Evolutionary conservation across 2,329 filamentous ascomycete genomes (phyloP).

Genomic region (Acephala macrosclerotiorum): DNA sequence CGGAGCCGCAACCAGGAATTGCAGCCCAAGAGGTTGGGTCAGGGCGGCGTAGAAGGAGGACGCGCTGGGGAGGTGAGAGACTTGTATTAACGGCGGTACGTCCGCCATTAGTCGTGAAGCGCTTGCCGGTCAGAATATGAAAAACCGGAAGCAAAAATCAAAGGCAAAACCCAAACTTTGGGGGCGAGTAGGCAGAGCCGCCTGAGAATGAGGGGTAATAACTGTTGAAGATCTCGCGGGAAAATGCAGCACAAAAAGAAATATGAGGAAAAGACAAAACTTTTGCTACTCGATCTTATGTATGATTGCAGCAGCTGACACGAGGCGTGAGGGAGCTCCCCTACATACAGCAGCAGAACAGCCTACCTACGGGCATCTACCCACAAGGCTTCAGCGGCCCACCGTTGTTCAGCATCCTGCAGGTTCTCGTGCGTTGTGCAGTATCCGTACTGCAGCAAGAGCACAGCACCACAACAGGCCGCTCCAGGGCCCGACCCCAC

Average conservation of each 20-base stretch:
- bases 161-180: neutral
- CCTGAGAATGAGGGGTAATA: slow-evolving; percentile 2
- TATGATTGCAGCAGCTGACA: slow-evolving; percentile 18
- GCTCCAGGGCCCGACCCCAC: slow-evolving; percentile 3
- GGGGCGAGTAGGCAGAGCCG: neutral
- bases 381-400: neutral
- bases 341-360: neutral
- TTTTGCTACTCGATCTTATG: slow-evolving; percentile 17
- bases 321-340: slow-evolving; percentile 1
- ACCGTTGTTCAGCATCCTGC: slow-evolving; percentile 16
- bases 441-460: neutral
- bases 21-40: slow-evolving; percentile 79
- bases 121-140: slow-evolving; percentile 4
- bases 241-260: neutral
- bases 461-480: neutral
- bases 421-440: slow-evolving; percentile 12
- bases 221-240: neutral
- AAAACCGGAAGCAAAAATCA: neutral
- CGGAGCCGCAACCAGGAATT: slow-evolving; percentile 43
- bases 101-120: slow-evolving; percentile 11
- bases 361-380: neutral
- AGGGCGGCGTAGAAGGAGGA: slow-evolving; percentile 85
- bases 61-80: slow-evolving; percentile 79
- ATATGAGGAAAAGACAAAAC: neutral
- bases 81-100: slow-evolving; percentile 59